Evolutionary conservation across 345 rosid genomes (phyloP).

Genomic region (Hirschfeldia incana): DNA sequence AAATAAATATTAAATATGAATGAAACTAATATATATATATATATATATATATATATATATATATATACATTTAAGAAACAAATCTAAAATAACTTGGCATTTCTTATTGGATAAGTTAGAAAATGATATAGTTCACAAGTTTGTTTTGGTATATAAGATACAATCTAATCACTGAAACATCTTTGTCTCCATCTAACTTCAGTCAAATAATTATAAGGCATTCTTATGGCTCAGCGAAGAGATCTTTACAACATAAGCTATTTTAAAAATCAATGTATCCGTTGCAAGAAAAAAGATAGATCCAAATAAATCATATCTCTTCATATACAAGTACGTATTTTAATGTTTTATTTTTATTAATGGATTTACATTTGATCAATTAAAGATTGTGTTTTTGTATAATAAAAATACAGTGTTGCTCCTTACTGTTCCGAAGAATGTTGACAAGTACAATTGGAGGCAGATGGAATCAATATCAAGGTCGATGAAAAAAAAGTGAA

Average conservation of each 20-base stretch:
- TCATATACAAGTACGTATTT: slow-evolving; percentile 31
- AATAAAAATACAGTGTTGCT: background rate
- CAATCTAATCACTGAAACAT: background rate
- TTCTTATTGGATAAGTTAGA: background rate
- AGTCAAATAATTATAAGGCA: no score
- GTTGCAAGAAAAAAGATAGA: background rate
- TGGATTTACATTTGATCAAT: background rate
- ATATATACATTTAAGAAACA: no score
- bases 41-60: no score
- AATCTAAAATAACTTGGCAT: background rate
- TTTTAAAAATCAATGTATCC: background rate
- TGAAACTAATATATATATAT: no score
- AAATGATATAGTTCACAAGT: background rate
- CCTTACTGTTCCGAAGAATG: slow-evolving; percentile 18
- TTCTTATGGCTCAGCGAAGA: no score
- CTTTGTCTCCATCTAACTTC: no score
- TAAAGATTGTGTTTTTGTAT: background rate
- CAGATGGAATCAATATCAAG: background rate
- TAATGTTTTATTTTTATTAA: background rate
- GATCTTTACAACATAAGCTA: no score
- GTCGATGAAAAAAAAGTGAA: background rate
- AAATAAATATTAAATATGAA: no score
- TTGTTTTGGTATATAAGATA: background rate
- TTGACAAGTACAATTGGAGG: slow-evolving; percentile 4
- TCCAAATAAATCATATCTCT: background rate